phyloP scores from a whole-genome alignment of 345 rosid species.

The Corchorus olitorius region DNA sequence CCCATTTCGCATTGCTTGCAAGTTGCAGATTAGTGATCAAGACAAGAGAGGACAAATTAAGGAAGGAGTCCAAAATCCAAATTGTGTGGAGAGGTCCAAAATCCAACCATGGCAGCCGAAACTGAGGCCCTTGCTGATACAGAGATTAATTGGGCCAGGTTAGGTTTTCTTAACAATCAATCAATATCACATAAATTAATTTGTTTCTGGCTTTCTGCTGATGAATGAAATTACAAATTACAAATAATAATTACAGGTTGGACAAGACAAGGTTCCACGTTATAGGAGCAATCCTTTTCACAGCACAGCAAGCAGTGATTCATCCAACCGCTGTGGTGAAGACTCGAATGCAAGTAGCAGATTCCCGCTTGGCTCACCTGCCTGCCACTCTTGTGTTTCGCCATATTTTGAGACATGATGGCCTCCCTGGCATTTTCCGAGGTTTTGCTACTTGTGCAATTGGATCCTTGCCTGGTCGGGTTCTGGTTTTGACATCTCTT shows the following conservation, averaged over 20 bases:
- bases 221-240: background rate
- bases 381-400: constrained; percentile 39
- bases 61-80: no score
- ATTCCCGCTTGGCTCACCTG: constrained; percentile 43
- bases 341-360: constrained; percentile 65
- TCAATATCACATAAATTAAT: no score
- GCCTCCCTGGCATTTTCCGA: constrained; percentile 50
- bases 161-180: background rate
- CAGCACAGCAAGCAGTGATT: constrained; percentile 54
- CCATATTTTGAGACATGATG: constrained; percentile 46
- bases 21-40: no score
- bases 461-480: constrained; percentile 63
- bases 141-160: constrained; percentile 69
- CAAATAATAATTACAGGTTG: constrained; percentile 32
- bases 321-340: constrained; percentile 65
- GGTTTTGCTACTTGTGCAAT: constrained; percentile 66
- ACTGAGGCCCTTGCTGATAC: constrained; percentile 53
- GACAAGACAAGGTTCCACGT: constrained; percentile 66
- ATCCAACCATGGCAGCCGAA: constrained; percentile 35
- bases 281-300: constrained; percentile 59
- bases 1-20: no score
- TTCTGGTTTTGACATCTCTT: constrained; percentile 57
- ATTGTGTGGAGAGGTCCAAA: no score
- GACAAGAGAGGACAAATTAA: no score
- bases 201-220: background rate